Percentiles rank a stretch among this genome's conserved stretches.
Evolutionary conservation across 257 asterid species (phyloP).

Genomic region (Solanum pinnatisectum): DNA sequence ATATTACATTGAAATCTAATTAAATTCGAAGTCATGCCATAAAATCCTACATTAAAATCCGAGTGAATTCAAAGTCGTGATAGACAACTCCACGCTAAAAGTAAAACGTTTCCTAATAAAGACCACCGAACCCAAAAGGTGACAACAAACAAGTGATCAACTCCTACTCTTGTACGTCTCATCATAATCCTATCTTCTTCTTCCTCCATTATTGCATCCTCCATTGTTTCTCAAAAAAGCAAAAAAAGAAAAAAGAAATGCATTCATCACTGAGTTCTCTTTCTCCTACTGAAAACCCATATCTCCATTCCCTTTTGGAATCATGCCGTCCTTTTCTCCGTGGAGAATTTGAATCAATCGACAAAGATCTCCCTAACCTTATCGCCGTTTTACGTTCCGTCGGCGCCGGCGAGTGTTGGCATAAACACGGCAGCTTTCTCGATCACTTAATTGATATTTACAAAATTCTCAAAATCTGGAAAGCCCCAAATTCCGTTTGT

Average conservation of each 20-base stretch:
- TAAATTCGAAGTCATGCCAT: too few relatives aligned
- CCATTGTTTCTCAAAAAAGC: background rate
- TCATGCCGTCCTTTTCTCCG: slow-evolving; percentile 74
- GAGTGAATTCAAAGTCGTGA: too few relatives aligned
- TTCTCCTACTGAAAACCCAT: background rate
- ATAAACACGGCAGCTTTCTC: slow-evolving; percentile 75
- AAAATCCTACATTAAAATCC: too few relatives aligned
- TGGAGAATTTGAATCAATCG: slow-evolving; percentile 53
- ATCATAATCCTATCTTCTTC: too few relatives aligned
- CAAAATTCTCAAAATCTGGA: slow-evolving; percentile 77
- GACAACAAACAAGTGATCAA: too few relatives aligned
- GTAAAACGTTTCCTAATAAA: too few relatives aligned
- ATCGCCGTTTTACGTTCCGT: slow-evolving; percentile 52
- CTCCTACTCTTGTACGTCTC: too few relatives aligned
- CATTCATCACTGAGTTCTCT: slow-evolving; percentile 12
- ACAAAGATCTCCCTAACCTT: slow-evolving; percentile 45
- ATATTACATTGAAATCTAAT: too few relatives aligned
- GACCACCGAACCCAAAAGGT: too few relatives aligned
- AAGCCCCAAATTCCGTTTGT: slow-evolving; percentile 60
- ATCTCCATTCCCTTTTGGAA: slow-evolving; percentile 24
- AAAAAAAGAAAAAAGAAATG: slow-evolving; percentile 2
- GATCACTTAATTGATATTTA: slow-evolving; percentile 63
- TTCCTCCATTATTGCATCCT: background rate
- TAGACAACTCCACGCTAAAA: too few relatives aligned
- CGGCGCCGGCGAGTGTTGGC: slow-evolving; percentile 97